phyloP scores from a whole-genome alignment of 75 land plant genomes.

The Chamaecyparis obtusa region DNA sequence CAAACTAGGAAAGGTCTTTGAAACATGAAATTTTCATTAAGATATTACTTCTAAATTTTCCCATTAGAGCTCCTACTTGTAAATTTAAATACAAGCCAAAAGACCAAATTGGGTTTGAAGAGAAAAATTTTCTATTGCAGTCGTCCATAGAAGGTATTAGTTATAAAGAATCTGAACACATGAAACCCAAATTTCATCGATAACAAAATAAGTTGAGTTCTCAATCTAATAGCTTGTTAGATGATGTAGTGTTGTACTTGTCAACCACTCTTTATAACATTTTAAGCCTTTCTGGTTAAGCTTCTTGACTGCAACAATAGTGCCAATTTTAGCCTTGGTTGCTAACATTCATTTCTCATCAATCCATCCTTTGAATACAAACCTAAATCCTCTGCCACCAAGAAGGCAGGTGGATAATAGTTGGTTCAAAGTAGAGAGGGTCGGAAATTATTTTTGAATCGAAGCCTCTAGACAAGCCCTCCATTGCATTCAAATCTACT shows the following conservation, averaged over 20 bases:
- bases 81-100: not conserved
- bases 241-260: not conserved
- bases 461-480: no score
- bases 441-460: no score
- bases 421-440: no score
- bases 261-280: slow-evolving; percentile 30
- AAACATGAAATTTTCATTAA: not conserved
- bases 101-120: not conserved
- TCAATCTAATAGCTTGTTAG: not conserved
- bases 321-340: slow-evolving; percentile 22
- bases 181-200: not conserved
- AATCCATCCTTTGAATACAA: slow-evolving; percentile 34
- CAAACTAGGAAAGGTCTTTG: not conserved
- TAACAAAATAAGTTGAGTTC: not conserved
- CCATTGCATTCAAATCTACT: no score
- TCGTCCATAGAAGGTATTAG: not conserved
- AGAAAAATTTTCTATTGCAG: not conserved
- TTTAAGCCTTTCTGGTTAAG: slow-evolving; percentile 26
- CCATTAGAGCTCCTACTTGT: not conserved
- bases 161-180: not conserved
- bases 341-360: slow-evolving; percentile 19
- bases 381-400: slow-evolving; percentile 40
- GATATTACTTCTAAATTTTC: no score
- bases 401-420: no score
- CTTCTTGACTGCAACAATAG: slow-evolving; percentile 23